These are phyloP conservation scores for Chlamydomonas schloesseri DNA, from an alignment of 139 green algal genomes.

Conservation along the genomic window DNA sequence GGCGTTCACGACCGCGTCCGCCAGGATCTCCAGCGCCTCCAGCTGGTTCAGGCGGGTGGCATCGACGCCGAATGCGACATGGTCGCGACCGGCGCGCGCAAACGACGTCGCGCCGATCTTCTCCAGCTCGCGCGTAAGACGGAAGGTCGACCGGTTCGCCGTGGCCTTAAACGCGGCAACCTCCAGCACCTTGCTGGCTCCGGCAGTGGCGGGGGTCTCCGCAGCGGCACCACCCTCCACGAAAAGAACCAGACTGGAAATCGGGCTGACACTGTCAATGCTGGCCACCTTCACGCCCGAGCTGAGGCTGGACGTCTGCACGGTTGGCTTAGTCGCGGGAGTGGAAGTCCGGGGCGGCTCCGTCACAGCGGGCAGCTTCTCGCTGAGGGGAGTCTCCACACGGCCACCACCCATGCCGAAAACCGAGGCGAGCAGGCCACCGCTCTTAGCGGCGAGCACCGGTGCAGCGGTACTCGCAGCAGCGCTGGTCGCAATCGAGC, in stretches of 20 bases:
- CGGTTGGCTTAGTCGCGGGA: slow-evolving; percentile 26
- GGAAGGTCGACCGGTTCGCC: slow-evolving; percentile 62
- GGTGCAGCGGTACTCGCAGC: slow-evolving; percentile 15
- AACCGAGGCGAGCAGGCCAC: slow-evolving; percentile 29
- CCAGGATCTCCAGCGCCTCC: slow-evolving; percentile 67
- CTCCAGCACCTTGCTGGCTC: slow-evolving; percentile 66
- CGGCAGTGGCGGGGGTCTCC: slow-evolving; percentile 56
- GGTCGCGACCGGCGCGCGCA: slow-evolving; percentile 56
- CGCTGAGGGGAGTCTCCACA: slow-evolving; percentile 54
- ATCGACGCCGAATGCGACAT: slow-evolving; percentile 56
- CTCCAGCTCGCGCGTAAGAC: slow-evolving; percentile 73
- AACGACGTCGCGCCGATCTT: slow-evolving; percentile 65
- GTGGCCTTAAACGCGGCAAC: slow-evolving; percentile 75
- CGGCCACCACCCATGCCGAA: slow-evolving; percentile 56
- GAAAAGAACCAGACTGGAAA: slow-evolving; percentile 53
- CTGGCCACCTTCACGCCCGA: slow-evolving; percentile 49
- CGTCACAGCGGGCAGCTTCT: slow-evolving; percentile 51
- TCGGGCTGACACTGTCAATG: slow-evolving; percentile 49
- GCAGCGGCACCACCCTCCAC: slow-evolving; percentile 54
- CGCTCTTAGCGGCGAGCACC: slow-evolving; percentile 15
- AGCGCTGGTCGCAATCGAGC: background rate
- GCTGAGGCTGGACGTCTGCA: slow-evolving; percentile 33
- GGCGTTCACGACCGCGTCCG: slow-evolving; percentile 67
- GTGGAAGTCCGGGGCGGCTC: slow-evolving; percentile 28
- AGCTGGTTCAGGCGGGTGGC: slow-evolving; percentile 53